Percentiles rank a stretch among this genome's conserved stretches.
These are phyloP conservation scores for Sequoia sempervirens DNA, from an alignment of 75 land plant genomes.

Conservation along the genomic window DNA sequence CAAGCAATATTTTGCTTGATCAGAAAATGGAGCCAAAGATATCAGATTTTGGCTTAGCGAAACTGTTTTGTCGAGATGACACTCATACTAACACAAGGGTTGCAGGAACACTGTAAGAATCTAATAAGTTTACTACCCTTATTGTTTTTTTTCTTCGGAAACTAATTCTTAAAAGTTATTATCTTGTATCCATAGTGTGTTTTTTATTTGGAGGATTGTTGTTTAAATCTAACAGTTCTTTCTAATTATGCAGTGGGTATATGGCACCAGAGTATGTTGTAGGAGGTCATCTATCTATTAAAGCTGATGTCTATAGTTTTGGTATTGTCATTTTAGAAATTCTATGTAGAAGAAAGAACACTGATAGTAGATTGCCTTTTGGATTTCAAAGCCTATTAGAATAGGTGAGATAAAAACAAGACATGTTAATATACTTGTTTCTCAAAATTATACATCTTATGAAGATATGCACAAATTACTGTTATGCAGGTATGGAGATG, in stretches of 20 bases:
- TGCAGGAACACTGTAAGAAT: neutral
- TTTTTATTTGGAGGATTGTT: neutral
- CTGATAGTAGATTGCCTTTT: no score
- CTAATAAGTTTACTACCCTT: no score
- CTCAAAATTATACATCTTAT: neutral
- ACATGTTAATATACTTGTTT: neutral
- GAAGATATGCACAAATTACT: neutral
- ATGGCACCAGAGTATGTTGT: no score
- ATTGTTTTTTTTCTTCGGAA: neutral
- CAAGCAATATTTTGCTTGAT: no score
- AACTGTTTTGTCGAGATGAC: neutral
- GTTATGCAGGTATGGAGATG: neutral
- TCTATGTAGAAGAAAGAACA: no score
- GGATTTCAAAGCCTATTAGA: no score
- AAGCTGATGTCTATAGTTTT: conserved; percentile 8
- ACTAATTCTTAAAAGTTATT: no score
- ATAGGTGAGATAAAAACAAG: no score
- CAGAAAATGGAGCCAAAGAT: no score
- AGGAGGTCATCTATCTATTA: neutral
- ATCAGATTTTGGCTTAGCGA: neutral
- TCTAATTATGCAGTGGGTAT: neutral
- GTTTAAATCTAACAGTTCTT: neutral
- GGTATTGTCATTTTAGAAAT: neutral
- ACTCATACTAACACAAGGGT: neutral
- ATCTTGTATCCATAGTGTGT: no score